Evolutionary conservation across 257 asterid species (phyloP), one percentile per base, ranked within the genome.

Genomic region (Solanum piurae): DNA sequence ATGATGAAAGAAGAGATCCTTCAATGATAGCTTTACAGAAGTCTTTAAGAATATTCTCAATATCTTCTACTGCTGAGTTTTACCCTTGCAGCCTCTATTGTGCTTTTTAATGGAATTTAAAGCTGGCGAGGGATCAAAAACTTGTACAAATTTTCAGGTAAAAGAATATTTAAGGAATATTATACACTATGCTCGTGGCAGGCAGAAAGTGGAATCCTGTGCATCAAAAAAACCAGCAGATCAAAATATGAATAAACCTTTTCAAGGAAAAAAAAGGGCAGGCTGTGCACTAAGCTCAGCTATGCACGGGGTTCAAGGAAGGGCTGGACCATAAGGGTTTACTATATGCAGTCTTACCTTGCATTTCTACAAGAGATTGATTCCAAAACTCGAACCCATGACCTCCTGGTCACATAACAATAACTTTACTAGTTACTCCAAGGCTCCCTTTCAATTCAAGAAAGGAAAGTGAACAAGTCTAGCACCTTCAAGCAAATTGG

Each of bases 171-270:
- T 83, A 97, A 88, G 90, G 91, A 91, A 83, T 93, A 91, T 99
- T 98, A 96, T 86, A 97, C 90, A 88, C 94, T 90, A 85, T 96
- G 99, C 91, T 55, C 98, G 95, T 55, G 99, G 98, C 90, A 93
- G 98, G 89, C 98, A 96, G 92, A 95, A 96, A 83, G 97, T 93
- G 74, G 98, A 95, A 86, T 96, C 99, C 95, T 96, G 90, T 82
- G 89, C 64, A 90, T 87, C 6, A 86, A 91, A 68, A 73, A 23
- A 87, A 88, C 85, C 86, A 86, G 40, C 71, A 80, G 58, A 73
- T 83, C 75, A 86, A 44, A 88, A 13, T 72, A 72, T 62, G 86
- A 77, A 87, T 29, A 23, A 87, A 55, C 62, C 29, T 46, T 83
- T 77, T 73, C 72, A n/a, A 66, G 58, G 49, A 86, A 76, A 77